Conservation (phyloP, 1,284 basidiomycete species). For the Schizopora paradoxa region DNA sequence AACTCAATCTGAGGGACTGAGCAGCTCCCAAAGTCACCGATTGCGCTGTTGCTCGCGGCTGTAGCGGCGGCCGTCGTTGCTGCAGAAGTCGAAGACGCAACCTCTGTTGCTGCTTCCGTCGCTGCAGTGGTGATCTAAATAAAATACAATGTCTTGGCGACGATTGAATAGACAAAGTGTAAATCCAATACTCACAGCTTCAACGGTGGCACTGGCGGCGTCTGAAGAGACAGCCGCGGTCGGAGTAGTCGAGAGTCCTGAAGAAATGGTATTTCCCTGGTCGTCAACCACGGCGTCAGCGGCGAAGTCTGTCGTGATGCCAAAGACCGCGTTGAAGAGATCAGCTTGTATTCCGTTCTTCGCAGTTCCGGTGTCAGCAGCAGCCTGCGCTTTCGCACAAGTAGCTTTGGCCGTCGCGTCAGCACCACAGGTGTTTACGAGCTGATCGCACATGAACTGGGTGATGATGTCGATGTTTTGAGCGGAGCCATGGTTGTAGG, state of each 20-base stretch:
- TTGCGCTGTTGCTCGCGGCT: constrained; percentile 17
- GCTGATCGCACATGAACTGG: constrained; percentile 49
- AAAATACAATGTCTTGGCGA: too few species aligned
- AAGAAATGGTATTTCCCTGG: constrained; percentile 14
- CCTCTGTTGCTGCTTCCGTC: constrained; percentile 17
- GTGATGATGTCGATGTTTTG: constrained; percentile 49
- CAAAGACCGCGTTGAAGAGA: constrained; percentile 14
- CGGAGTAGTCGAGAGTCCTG: too few species aligned
- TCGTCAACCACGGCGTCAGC: constrained; percentile 5
- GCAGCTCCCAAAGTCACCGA: constrained; percentile 42
- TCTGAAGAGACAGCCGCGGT: too few species aligned
- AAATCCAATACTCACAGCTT: too few species aligned
- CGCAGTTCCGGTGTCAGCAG: constrained; percentile 35
- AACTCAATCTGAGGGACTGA: constrained; percentile 48
- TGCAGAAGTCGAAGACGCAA: constrained; percentile 22
- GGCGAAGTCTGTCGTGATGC: constrained; percentile 16
- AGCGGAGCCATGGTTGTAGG: constrained; percentile 49
- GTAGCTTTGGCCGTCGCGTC: constrained; percentile 46
- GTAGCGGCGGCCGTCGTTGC: constrained; percentile 21
- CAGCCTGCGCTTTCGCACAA: constrained; percentile 39
- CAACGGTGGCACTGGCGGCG: too few species aligned
- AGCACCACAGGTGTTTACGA: constrained; percentile 46
- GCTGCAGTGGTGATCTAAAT: constrained; percentile 19
- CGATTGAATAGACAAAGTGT: too few species aligned
- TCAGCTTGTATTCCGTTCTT: constrained; percentile 32